A percentile compares a stretch with the other conserved stretches of the same genome.
Evolutionary conservation across 2,329 filamentous ascomycete genomes (phyloP).

Genomic region (Penicillium sp.): DNA sequence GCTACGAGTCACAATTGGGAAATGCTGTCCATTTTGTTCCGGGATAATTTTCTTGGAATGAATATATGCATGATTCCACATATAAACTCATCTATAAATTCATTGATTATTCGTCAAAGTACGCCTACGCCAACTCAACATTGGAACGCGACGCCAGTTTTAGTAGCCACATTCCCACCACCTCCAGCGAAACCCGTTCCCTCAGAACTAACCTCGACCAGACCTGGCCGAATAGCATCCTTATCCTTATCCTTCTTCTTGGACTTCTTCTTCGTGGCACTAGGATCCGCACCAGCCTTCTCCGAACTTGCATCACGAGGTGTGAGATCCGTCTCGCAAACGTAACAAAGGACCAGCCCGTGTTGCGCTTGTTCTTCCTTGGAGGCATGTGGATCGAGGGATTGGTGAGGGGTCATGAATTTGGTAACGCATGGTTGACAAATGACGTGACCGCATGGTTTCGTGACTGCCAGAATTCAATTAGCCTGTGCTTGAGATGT

Average conservation of each 20-base stretch:
- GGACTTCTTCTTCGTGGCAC: conserved; percentile 38
- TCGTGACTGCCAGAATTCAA: conserved; percentile 59
- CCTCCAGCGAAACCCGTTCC: conserved; percentile 91
- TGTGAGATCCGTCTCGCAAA: conserved; percentile 81
- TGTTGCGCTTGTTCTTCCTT: conserved; percentile 52
- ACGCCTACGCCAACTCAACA: too few species aligned
- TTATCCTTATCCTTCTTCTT: conserved; percentile 45
- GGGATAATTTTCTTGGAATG: too few species aligned
- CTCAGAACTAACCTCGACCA: conserved; percentile 81
- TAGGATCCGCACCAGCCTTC: conserved; percentile 16
- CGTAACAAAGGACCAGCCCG: conserved; percentile 72
- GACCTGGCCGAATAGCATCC: conserved; percentile 67
- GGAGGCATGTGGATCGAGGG: conserved; percentile 64
- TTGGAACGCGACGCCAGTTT: conserved; percentile 78
- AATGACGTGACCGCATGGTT: conserved; percentile 88
- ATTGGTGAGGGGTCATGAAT: conserved; percentile 69
- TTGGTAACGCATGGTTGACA: conserved; percentile 83
- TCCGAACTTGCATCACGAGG: conserved; percentile 34
- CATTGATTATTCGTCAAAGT: too few species aligned
- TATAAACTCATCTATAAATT: too few species aligned
- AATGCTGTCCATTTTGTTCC: too few species aligned
- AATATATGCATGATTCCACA: too few species aligned
- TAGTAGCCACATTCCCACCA: conserved; percentile 82
- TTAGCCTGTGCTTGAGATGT: too few species aligned
- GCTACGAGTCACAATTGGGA: too few species aligned